Base-by-base conservation (phyloP, 441 rosid genomes). In the Gossypium schwendimanii region DNA sequence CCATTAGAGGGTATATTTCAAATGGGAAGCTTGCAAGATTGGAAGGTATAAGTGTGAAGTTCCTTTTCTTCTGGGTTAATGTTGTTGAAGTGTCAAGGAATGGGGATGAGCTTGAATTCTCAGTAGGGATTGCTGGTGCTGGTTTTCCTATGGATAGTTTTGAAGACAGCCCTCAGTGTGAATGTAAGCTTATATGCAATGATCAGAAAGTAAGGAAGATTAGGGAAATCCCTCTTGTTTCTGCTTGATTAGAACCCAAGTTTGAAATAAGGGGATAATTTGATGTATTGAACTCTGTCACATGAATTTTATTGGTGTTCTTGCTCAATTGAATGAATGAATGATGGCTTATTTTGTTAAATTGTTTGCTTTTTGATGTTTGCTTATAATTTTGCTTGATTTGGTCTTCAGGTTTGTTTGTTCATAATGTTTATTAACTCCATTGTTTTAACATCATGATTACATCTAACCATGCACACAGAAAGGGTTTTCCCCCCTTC, bases 31-130 rank as follows among this genome's bases (percentile, higher is more conserved):
- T 89, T 80, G 72, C 77, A 4, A 20, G 60, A 20, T 21, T 54
- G 14, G 60, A 86, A 73, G 94, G 91, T 14, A 88, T 87, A 31
- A 87, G 86, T 61, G 94, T 89, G 52, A 89, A 89, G 83, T 69
- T 84, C 26, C 67, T 71, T 44, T 81, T 82, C 66, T 4, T 84
- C 50, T 84, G 87, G 87, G 74, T 81, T 53, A 80, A 81, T 61
- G 80, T 84, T 21, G 74, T 84, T 53, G 87, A 84, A 76, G 85
- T 84, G 15, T 76, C 64, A 2, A 71, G 85, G 63, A 77, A 26
- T 2, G 87, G 83, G 6, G 85, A 81, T 64, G 69, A 66, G 0
- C 78, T 84, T 47, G 77, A 80, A 24, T 84, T 84, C 72, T 81
- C 85, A 6, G 80, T 84, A 52, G 87, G 87, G 70, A 80, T 81